Conservation (phyloP, 805 yeast species). For the Saccharomycopsis babjevae region DNA sequence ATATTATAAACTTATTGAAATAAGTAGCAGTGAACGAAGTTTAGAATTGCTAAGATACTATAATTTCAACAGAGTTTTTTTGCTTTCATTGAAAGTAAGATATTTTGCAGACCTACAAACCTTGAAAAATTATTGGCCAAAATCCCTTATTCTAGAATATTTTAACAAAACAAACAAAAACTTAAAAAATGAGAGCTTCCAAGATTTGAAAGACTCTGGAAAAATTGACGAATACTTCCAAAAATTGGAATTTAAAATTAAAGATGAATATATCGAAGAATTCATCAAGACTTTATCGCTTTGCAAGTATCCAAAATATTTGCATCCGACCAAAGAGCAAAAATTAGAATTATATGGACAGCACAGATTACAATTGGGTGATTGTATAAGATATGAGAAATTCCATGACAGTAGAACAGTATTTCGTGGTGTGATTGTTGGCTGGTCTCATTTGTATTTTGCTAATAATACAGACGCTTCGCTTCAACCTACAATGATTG, state of each 20-base stretch:
- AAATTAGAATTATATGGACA: neutral
- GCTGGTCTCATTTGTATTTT: neutral
- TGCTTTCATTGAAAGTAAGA: neutral
- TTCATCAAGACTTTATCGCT: neutral
- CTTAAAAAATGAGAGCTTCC: neutral
- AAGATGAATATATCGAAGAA: neutral
- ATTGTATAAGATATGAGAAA: neutral
- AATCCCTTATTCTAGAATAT: neutral
- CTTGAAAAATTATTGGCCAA: neutral
- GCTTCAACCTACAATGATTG: neutral
- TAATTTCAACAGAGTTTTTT: neutral
- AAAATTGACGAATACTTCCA: neutral
- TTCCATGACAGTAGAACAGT: neutral
- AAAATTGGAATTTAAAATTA: neutral
- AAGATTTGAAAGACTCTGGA: neutral
- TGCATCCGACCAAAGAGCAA: neutral
- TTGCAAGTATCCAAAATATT: neutral
- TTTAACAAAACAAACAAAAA: neutral
- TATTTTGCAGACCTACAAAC: neutral
- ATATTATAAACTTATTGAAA: neutral
- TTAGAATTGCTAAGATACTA: neutral
- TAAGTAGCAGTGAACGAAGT: neutral
- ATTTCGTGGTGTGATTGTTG: neutral
- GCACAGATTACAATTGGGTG: neutral
- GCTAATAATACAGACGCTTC: neutral